Conservation (phyloP, 768 basidiomycete species). For the Clathrus columnatus region DNA sequence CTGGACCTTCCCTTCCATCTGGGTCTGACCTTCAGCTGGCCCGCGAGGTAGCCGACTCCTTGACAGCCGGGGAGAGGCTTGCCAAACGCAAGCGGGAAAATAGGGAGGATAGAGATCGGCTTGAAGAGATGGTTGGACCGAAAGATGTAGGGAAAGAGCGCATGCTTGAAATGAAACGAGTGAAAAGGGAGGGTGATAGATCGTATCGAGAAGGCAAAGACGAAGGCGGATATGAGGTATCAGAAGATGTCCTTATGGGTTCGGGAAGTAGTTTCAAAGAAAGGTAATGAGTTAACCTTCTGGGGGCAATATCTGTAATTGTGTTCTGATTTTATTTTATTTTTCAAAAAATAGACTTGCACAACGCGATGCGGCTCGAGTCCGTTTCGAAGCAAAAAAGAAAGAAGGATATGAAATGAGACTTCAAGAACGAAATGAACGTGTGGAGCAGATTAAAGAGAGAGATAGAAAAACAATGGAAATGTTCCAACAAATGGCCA, state of each 20-base stretch:
- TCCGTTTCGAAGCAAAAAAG: conserved; percentile 47
- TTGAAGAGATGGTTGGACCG: conserved; percentile 78
- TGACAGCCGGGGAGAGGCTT: conserved; percentile 40
- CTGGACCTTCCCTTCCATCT: conserved; percentile 63
- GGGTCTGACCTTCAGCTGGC: conserved; percentile 62
- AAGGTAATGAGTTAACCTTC: conserved; percentile 43
- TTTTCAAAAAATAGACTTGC: conserved; percentile 44
- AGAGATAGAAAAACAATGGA: conserved; percentile 93
- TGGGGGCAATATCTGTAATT: too few species aligned
- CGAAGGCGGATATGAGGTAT: conserved; percentile 66
- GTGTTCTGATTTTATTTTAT: neutral
- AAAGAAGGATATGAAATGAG: conserved; percentile 10
- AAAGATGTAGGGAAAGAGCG: conserved; percentile 74
- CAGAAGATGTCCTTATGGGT: conserved; percentile 73
- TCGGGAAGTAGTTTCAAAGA: conserved; percentile 77
- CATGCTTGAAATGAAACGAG: conserved; percentile 79
- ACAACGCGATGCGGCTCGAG: conserved; percentile 62
- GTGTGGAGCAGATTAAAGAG: conserved; percentile 51
- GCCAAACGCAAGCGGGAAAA: conserved; percentile 61
- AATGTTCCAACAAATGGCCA: conserved; percentile 92
- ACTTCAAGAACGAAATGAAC: conserved; percentile 34
- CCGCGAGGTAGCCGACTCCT: conserved; percentile 50
- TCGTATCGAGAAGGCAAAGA: conserved; percentile 66
- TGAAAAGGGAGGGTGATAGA: conserved; percentile 60
- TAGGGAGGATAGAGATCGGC: conserved; percentile 52